Evolutionary conservation across 306 rosid species (phyloP), one percentile per base, ranked within the genome.

Genomic region (Quercus glauca): DNA sequence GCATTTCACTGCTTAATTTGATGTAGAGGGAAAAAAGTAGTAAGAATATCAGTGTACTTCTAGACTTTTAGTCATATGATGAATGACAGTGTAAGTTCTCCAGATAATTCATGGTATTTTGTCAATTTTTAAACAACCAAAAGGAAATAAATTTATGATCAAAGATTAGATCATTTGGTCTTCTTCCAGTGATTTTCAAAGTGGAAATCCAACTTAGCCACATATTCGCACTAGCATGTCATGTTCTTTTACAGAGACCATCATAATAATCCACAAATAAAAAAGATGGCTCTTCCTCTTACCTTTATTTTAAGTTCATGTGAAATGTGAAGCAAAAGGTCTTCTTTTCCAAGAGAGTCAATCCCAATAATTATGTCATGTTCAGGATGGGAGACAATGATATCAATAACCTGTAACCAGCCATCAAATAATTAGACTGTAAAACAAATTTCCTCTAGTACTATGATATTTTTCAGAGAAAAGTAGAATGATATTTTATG

Each of bases 321-420:
- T 41, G 94, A 71, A 69, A 90, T 88, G 80, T 83, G 88, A 74
- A 85, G 85, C 82, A 92, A 79, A 53, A 90, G 94, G 79, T 92
- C 91, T 79, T 92, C 97, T 78, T 92, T 92, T 19, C 97, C 97
- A 72, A 90, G 56, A 75, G 87, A 63, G 83, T 90, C 90, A 49
- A 92, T 85, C 75, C 88, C 94, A 71, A 92, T 92, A 78, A 92
- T 78, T 70, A 92, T 63, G 41, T 88, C 97, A 74, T 92, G 91
- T 21, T 87, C 87, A 55, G 94, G 97, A 88, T 90, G 90, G 53
- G 94, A 85, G 35, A 73, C 76, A 76, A 92, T 86, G 55, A 92
- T 81, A 86, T 87, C 86, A 71, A 90, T 83, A 73, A 87, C 77
- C 94, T 90, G 90, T 64, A 84, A 85, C 43, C 71, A 79, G 51